Conservation (phyloP, 2,329 filamentous ascomycete species). For the Tolypocladium pustulatum region DNA sequence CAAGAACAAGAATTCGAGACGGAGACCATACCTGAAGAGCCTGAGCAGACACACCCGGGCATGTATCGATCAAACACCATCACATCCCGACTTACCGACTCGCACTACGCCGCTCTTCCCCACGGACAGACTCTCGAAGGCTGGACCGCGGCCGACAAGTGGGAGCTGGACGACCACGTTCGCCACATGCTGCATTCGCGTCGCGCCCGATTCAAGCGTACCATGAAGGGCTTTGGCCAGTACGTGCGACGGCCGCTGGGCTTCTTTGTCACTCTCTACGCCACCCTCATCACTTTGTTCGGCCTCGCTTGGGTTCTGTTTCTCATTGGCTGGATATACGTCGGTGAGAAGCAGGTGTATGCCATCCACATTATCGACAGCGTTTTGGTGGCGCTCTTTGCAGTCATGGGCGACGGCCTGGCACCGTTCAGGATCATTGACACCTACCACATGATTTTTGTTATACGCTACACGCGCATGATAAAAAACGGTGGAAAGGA, state of each 20-base stretch:
- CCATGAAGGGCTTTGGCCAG: slow-evolving; percentile 69
- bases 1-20: not conserved
- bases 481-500: slow-evolving; percentile 32
- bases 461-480: slow-evolving; percentile 51
- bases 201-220: slow-evolving; percentile 67
- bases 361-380: slow-evolving; percentile 61
- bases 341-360: slow-evolving; percentile 61
- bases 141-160: slow-evolving; percentile 66
- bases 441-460: slow-evolving; percentile 80
- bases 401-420: slow-evolving; percentile 58
- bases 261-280: slow-evolving; percentile 76
- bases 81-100: slow-evolving; percentile 55
- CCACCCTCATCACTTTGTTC: slow-evolving; percentile 71
- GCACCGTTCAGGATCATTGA: slow-evolving; percentile 69
- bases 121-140: slow-evolving; percentile 61
- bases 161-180: slow-evolving; percentile 74
- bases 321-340: slow-evolving; percentile 81
- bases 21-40: not conserved
- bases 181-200: slow-evolving; percentile 79
- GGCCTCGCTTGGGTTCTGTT: slow-evolving; percentile 86
- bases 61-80: slow-evolving; percentile 45
- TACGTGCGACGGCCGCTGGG: slow-evolving; percentile 70
- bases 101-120: slow-evolving; percentile 70
- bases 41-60: slow-evolving; percentile 8
- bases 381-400: slow-evolving; percentile 60